Conservation (phyloP, 768 basidiomycete species). For the Cyclocybe cylindracea region DNA sequence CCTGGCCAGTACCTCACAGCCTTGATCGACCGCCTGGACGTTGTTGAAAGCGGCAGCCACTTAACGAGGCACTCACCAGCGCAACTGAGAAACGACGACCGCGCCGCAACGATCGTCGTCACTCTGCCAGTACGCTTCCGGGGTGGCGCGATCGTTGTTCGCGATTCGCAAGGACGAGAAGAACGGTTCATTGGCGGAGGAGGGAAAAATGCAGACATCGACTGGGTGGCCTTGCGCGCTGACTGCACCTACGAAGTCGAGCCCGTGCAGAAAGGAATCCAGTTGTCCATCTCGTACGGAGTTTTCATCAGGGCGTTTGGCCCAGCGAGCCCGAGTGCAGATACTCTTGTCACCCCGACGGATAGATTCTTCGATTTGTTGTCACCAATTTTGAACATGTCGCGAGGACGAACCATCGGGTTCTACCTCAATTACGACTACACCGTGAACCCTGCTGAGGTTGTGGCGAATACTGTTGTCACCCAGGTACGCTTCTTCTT, state of each 20-base stretch:
- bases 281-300: slow-evolving; percentile 70
- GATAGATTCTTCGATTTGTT: slow-evolving; percentile 73
- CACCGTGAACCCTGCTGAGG: slow-evolving; percentile 66
- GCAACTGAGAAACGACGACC: slow-evolving; percentile 58
- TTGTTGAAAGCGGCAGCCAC: slow-evolving; percentile 60
- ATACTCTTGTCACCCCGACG: slow-evolving; percentile 72
- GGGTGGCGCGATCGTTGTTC: slow-evolving; percentile 66
- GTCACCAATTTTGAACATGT: slow-evolving; percentile 70
- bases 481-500: slow-evolving; percentile 55
- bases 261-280: slow-evolving; percentile 67
- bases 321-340: slow-evolving; percentile 46
- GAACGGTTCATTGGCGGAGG: slow-evolving; percentile 67
- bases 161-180: slow-evolving; percentile 51
- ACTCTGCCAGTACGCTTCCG: slow-evolving; percentile 75
- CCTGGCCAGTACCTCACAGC: slow-evolving; percentile 70
- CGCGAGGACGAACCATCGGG: slow-evolving; percentile 69
- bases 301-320: slow-evolving; percentile 72
- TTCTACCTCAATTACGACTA: slow-evolving; percentile 75
- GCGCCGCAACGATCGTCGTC: slow-evolving; percentile 72
- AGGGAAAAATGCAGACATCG: slow-evolving; percentile 65
- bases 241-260: slow-evolving; percentile 80
- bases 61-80: slow-evolving; percentile 54
- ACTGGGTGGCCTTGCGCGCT: slow-evolving; percentile 76
- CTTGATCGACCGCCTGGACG: slow-evolving; percentile 68
- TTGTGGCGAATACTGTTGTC: slow-evolving; percentile 68